These are phyloP conservation scores for Mycena venus DNA, from an alignment of 768 basidiomycete species.

Conservation along the genomic window DNA sequence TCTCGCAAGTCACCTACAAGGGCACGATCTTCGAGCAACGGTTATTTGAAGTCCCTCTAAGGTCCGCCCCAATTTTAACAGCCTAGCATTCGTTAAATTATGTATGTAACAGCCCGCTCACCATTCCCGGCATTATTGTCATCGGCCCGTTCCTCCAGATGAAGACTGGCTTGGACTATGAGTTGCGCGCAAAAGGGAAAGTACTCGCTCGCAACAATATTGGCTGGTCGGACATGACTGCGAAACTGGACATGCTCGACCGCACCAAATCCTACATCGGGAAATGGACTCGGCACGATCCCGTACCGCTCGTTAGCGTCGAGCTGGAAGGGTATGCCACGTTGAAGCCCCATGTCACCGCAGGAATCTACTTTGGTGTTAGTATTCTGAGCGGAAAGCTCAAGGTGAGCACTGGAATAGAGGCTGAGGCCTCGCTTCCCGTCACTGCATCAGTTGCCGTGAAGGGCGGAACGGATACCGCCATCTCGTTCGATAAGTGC, in stretches of 20 bases:
- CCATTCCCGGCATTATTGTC: not conserved
- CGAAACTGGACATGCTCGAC: not conserved
- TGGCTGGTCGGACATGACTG: constrained; percentile 10
- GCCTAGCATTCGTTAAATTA: too few relatives aligned
- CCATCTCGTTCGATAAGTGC: too few relatives aligned
- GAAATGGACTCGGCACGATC: not conserved
- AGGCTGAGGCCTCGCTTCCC: too few relatives aligned
- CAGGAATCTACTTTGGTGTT: not conserved
- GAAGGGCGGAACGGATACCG: too few relatives aligned
- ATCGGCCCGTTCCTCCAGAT: not conserved
- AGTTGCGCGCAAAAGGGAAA: not conserved
- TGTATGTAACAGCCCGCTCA: too few relatives aligned
- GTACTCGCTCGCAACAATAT: not conserved
- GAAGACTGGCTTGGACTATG: not conserved
- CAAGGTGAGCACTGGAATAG: too few relatives aligned
- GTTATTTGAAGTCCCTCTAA: too few relatives aligned
- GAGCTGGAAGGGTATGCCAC: not conserved
- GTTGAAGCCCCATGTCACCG: not conserved
- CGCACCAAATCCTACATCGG: not conserved
- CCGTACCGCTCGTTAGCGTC: not conserved
- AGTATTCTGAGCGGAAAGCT: not conserved
- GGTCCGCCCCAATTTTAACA: too few relatives aligned
- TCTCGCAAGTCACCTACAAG: too few relatives aligned
- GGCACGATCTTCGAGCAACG: too few relatives aligned
- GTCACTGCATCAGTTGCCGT: too few relatives aligned